Evolutionary conservation across 306 rosid species (phyloP), one percentile per base, ranked within the genome.

Genomic region (Mimosa pudica): DNA sequence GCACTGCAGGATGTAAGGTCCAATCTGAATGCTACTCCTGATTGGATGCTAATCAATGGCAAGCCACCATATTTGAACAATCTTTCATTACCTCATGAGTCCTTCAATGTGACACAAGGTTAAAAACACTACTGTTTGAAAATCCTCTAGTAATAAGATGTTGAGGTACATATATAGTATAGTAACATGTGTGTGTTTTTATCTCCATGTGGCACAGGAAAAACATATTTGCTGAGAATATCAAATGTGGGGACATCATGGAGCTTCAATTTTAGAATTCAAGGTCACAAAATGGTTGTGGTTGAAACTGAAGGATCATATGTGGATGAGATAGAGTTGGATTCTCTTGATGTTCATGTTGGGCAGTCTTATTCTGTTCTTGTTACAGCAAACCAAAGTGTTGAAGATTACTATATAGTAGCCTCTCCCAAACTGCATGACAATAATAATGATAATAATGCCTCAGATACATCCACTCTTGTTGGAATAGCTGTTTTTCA

Each of bases 261-360:
- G 83, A 94, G 97, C 84, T 86, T 92, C 89, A 92, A 92, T 74
- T 88, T 92, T 85, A 88, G 91, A 87, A 91, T 94, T 85, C 92
- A 89, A 67, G 86, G 84, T 72, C 98, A 94, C 80, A 80, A 75
- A 58, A 16, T 94, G 80, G 82, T 84, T 82, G 41, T 89, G 85
- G 95, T 92, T 38, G 98, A 91, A 84, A 91, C 92, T 77, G 98
- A 94, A 91, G 98, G 98, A 61, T 92, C 97, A 33, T 89, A 89
- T 82, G 88, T 89, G 33, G 81, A 83, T 77, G 92, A 89, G 79
- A 89, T 83, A 60, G 17, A 63, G 33, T 71, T 90, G 78, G 91
- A 89, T 33, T 92, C 98, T 55, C 90, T 94, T 74, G 97, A 91
- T 82, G 90, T 92, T 18, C 98, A 94, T 80, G 92, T 94, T 24